Percentiles rank a stretch among this genome's conserved stretches.
phyloP scores from a whole-genome alignment of 345 rosid genomes.

The Eucalyptus guilfoylei region DNA sequence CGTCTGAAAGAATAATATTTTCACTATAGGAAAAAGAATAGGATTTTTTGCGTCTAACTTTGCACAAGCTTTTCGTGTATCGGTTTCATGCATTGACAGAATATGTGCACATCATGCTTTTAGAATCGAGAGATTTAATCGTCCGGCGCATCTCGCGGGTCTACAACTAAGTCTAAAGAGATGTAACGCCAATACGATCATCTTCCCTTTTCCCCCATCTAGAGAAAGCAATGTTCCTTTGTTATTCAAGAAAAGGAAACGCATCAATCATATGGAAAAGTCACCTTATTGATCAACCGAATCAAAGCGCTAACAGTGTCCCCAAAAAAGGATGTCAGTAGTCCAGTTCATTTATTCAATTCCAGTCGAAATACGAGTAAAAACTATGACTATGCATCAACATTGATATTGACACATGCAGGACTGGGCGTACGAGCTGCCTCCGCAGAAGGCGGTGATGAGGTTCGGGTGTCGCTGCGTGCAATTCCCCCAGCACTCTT shows the following conservation, averaged over 20 bases:
- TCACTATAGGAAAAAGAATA: background rate
- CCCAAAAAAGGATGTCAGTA: background rate
- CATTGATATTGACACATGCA: background rate
- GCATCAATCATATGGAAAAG: background rate
- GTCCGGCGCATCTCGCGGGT: background rate
- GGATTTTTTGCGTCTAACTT: background rate
- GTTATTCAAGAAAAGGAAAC: background rate
- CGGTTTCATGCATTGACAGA: background rate
- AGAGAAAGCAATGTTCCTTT: background rate
- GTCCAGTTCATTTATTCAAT: background rate
- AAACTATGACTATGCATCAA: background rate
- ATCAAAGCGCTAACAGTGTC: background rate
- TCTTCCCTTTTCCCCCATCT: background rate
- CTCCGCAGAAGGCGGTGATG: background rate
- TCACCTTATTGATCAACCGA: background rate
- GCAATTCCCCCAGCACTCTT: background rate
- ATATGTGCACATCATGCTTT: background rate
- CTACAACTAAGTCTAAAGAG: background rate
- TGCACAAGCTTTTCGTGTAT: background rate
- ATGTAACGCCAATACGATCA: background rate
- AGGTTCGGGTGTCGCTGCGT: background rate
- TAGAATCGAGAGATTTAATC: background rate
- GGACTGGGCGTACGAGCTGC: background rate
- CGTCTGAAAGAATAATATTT: background rate
- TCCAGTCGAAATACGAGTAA: background rate